These are phyloP conservation scores for Mortierella sp. DNA, from an alignment of 371 early-diverging fungal genomes.

Conservation along the genomic window DNA sequence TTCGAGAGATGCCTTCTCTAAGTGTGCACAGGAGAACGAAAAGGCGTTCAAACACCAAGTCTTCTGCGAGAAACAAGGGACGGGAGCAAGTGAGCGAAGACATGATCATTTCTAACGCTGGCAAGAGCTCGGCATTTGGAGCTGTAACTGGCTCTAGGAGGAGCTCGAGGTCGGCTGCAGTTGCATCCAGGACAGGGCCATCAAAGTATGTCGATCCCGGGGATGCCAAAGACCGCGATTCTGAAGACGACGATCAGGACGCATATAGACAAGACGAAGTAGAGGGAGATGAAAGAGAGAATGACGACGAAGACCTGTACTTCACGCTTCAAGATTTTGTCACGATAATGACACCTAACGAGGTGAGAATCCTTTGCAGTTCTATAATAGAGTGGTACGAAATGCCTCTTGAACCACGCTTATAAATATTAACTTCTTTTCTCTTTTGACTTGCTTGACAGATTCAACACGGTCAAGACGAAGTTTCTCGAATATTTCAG, in stretches of 20 bases:
- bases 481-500: conserved; percentile 74
- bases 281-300: not conserved
- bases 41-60: conserved; percentile 47
- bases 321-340: conserved; percentile 76
- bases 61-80: too few relatives aligned
- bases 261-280: not conserved
- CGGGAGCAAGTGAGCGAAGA: too few relatives aligned
- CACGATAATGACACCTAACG: conserved; percentile 65
- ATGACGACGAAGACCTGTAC: conserved; percentile 4
- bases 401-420: too few relatives aligned
- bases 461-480: conserved; percentile 66
- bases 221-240: conserved; percentile 7
- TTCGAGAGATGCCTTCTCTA: conserved; percentile 31
- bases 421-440: too few relatives aligned
- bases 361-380: conserved; percentile 6
- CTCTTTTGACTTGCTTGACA: too few relatives aligned
- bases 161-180: conserved; percentile 23
- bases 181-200: conserved; percentile 9
- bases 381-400: not conserved
- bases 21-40: conserved; percentile 37
- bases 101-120: too few relatives aligned
- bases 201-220: conserved; percentile 44
- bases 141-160: not conserved
- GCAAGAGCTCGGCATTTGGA: conserved; percentile 12
- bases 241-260: conserved; percentile 7